Evolutionary conservation across 495 filamentous ascomycete species (phyloP).

Genomic region (Pyrenula massariospora): DNA sequence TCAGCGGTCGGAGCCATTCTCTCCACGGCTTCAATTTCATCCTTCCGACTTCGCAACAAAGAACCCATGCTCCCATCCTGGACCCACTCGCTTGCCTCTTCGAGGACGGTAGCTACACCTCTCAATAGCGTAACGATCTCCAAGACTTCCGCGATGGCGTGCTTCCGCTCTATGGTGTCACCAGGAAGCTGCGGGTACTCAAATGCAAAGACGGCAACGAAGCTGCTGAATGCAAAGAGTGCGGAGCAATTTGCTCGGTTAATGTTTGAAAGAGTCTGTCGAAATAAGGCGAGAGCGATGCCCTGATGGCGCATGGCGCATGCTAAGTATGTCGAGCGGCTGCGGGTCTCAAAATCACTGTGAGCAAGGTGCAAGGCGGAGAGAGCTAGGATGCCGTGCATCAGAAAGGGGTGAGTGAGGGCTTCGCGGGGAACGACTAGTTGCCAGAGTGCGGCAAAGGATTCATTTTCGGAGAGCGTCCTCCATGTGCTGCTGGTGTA

Average conservation of each 20-base stretch:
- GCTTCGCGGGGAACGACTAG: conserved; percentile 29
- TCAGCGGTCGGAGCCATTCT: conserved; percentile 11
- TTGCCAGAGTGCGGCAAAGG: conserved; percentile 25
- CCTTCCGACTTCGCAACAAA: conserved; percentile 17
- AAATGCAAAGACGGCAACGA: conserved; percentile 38
- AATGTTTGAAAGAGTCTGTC: conserved; percentile 26
- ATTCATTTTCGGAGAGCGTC: neutral
- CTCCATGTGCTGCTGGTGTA: neutral
- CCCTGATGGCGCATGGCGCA: conserved; percentile 37
- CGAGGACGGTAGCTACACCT: conserved; percentile 31
- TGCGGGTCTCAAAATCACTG: conserved; percentile 12
- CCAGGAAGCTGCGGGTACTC: conserved; percentile 30
- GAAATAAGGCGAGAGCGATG: conserved; percentile 31
- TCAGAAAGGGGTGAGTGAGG: conserved; percentile 32
- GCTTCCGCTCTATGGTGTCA: conserved; percentile 18
- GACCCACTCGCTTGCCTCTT: conserved; percentile 11
- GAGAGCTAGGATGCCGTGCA: conserved; percentile 40
- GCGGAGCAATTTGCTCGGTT: conserved; percentile 32
- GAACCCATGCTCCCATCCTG: conserved; percentile 11
- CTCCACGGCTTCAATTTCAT: conserved; percentile 18
- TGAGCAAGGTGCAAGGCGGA: conserved; percentile 34
- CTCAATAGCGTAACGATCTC: conserved; percentile 32
- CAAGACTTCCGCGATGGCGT: conserved; percentile 25
- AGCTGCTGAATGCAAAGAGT: conserved; percentile 37
- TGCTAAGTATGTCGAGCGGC: conserved; percentile 17